Conservation (phyloP, 1,284 basidiomycete genomes). For the Trametes versicolor region DNA sequence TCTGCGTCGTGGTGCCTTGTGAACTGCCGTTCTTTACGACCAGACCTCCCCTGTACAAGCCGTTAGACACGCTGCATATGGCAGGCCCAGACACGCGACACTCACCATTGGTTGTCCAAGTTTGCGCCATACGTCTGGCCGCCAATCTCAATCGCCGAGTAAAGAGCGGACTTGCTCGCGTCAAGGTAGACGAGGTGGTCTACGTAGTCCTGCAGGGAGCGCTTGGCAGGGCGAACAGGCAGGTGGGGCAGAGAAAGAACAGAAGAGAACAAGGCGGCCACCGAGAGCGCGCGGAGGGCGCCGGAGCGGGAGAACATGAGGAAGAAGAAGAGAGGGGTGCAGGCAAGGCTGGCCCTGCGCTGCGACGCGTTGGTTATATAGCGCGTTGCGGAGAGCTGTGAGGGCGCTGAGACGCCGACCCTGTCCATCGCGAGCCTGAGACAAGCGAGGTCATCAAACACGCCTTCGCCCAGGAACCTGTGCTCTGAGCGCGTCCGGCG, state of each 20-base stretch:
- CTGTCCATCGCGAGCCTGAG: constrained; percentile 14
- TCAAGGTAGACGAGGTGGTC: constrained; percentile 31
- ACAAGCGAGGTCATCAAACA: constrained; percentile 11
- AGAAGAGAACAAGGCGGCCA: constrained; percentile 27
- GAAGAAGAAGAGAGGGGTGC: constrained; percentile 23
- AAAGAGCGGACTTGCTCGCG: constrained; percentile 27
- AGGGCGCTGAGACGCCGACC: constrained; percentile 17
- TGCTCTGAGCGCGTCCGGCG: constrained; percentile 8
- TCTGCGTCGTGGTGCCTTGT: constrained; percentile 10
- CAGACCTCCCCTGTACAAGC: constrained; percentile 24
- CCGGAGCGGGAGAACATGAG: constrained; percentile 31
- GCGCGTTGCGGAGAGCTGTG: constrained; percentile 18
- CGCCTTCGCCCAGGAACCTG: constrained; percentile 11
- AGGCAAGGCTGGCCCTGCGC: constrained; percentile 28
- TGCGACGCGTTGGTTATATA: constrained; percentile 23
- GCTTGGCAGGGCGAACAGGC: constrained; percentile 18
- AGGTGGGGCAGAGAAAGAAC: constrained; percentile 27
- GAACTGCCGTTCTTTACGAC: constrained; percentile 22
- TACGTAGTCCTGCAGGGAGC: constrained; percentile 26
- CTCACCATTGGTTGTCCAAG: constrained; percentile 32
- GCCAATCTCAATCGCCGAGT: constrained; percentile 24
- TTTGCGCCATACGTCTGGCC: constrained; percentile 27
- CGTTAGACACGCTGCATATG: constrained; percentile 1
- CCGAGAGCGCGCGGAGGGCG: constrained; percentile 31
- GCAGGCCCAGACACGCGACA: background rate